Base-by-base conservation (phyloP, 345 rosid species). In the Eucalyptus pauciflora region DNA sequence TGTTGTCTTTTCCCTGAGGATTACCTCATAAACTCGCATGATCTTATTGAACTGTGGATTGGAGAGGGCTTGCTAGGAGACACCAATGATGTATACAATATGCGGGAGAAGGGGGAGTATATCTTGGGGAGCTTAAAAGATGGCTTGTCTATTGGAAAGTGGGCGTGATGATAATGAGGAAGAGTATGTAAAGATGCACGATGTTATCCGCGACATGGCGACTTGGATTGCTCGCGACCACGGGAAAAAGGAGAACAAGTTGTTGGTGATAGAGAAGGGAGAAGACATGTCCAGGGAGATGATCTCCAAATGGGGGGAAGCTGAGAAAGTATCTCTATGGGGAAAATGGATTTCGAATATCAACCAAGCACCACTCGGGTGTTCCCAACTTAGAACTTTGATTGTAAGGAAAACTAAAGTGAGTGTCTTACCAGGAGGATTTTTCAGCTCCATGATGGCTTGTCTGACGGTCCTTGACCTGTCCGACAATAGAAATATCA, bases 401-500 rank as follows among this genome's bases (percentile, higher is more conserved):
- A 13, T 64, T 29, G 5, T 64, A 29, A 29, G 71, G 33, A 5
- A 64, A 1, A 62, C 71, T 6, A 0, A 4, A 1, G 9, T 62
- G 17, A 6, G 8, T 3, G 4, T 29, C 33, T 1, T 62, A 4
- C 71, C 71, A 13, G 1, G 10, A 6, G 37, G 71, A 13, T 29
- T 62, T 29, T 64, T 64, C 3, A 1, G 7, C 1, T 64, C 33
- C 0, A 29, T 64, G 71, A 1, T 4, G 1, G 5, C 71, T 64
- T 4, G 9, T 64, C 1, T 64, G 3, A 13, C 10, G 9, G 71
- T n/a, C 17, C 9, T 64, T 14, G 17, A 64, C 71, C 3, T 64
- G 2, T 29, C 71, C 2, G 0, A 13, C 5, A 64, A 64, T 14
- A 0, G 0, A 0, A n/a, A 64, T 13, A 13, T 64, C 0, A 0